Conservation (phyloP, 306 rosid species). For the Cicer bijugum region DNA sequence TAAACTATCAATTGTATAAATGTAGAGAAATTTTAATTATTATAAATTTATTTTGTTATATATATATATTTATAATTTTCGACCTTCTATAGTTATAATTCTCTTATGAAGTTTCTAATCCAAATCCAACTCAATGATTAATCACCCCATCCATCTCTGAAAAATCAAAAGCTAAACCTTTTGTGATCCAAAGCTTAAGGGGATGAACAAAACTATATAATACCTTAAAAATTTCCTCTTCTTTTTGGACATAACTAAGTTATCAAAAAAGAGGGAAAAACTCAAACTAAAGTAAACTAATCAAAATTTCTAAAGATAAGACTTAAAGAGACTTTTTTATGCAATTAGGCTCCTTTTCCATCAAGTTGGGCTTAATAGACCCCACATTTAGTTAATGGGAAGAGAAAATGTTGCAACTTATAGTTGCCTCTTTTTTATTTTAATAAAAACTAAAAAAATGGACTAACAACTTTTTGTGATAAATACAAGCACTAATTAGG, state of each 20-base stretch:
- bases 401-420: conserved; percentile 33
- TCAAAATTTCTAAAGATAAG: conserved; percentile 3
- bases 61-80: neutral
- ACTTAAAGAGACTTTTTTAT: conserved; percentile 31
- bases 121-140: conserved; percentile 31
- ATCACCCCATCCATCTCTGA: conserved; percentile 42
- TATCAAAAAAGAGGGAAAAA: neutral
- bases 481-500: conserved; percentile 78
- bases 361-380: conserved; percentile 59
- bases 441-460: conserved; percentile 46
- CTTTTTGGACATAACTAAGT: conserved; percentile 30
- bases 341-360: conserved; percentile 58
- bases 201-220: conserved; percentile 19
- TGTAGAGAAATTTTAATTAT: neutral
- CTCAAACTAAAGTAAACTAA: neutral
- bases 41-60: neutral
- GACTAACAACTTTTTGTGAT: conserved; percentile 59
- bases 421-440: conserved; percentile 42
- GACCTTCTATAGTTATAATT: conserved; percentile 44
- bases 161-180: conserved; percentile 43
- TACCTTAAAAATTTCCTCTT: conserved; percentile 29
- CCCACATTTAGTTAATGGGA: conserved; percentile 50
- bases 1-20: neutral
- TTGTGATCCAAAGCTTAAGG: conserved; percentile 42
- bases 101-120: conserved; percentile 42